Conservation (phyloP, 169 alveolate genomes). For the Besnoitia besnoiti region DNA sequence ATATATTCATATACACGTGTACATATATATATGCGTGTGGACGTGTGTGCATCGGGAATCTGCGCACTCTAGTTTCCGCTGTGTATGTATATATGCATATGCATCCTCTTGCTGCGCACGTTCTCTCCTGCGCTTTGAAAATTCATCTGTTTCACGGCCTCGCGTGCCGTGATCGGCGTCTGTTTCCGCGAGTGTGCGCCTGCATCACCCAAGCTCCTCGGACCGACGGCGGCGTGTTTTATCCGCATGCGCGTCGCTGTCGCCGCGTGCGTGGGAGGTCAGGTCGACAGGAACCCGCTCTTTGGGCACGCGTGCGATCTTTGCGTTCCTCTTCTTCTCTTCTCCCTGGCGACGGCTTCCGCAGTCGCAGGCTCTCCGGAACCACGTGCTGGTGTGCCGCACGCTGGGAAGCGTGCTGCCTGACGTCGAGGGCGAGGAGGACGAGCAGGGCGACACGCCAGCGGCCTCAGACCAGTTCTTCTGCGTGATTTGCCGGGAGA, state of each 20-base stretch:
- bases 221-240: not conserved
- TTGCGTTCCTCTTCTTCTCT: not conserved
- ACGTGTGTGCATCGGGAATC: not conserved
- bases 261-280: no score
- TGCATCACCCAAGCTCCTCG: no score
- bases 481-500: conserved; percentile 32
- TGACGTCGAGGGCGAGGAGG: conserved; percentile 10
- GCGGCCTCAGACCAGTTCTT: not conserved
- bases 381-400: conserved; percentile 32
- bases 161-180: no score
- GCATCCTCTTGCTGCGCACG: no score
- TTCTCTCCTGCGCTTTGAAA: no score
- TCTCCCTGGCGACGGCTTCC: not conserved
- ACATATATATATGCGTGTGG: not conserved
- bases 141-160: no score
- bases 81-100: no score
- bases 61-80: no score
- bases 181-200: no score
- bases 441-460: not conserved
- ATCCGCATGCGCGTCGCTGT: not conserved
- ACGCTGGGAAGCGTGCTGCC: conserved; percentile 31
- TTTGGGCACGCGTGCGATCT: not conserved
- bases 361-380: conserved; percentile 23
- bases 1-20: not conserved
- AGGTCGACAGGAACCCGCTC: no score